A percentile compares a stretch with the other conserved stretches of the same genome.
These are phyloP conservation scores for Cytospora piceae DNA, from an alignment of 2,329 filamentous ascomycete species.

Conservation along the genomic window DNA sequence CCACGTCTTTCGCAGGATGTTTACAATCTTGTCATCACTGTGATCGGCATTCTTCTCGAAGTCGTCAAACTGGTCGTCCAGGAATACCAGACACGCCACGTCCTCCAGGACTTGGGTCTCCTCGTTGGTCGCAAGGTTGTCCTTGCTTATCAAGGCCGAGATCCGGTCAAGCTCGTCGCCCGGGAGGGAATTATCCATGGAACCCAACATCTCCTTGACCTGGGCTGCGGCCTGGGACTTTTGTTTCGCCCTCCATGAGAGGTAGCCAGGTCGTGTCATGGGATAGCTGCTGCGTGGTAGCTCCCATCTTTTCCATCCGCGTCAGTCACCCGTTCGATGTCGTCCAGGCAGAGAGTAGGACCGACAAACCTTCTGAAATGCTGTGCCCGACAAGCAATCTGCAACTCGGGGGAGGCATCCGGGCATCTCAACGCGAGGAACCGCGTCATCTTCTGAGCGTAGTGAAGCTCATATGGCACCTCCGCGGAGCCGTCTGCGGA, in stretches of 20 bases:
- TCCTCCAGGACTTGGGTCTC: conserved; percentile 82
- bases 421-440: conserved; percentile 69
- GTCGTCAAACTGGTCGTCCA: conserved; percentile 83
- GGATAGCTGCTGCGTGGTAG: conserved; percentile 75
- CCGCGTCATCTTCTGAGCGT: conserved; percentile 76
- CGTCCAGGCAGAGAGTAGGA: conserved; percentile 4
- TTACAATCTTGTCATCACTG: conserved; percentile 77
- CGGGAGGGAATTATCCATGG: conserved; percentile 44
- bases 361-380: conserved; percentile 69
- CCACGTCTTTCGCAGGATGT: conserved; percentile 75
- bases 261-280: conserved; percentile 74
- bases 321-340: conserved; percentile 15
- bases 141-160: conserved; percentile 76
- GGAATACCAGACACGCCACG: conserved; percentile 83
- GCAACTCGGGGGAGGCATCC: conserved; percentile 66
- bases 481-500: conserved; percentile 44
- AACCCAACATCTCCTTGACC: conserved; percentile 58
- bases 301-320: conserved; percentile 65
- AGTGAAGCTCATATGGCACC: conserved; percentile 79
- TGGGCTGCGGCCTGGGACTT: conserved; percentile 65
- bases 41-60: conserved; percentile 69
- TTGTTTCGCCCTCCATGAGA: conserved; percentile 76
- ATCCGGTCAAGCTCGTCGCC: conserved; percentile 63
- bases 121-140: conserved; percentile 62
- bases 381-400: conserved; percentile 79